Evolutionary conservation across 805 yeast species (phyloP).

Genomic region (Naumovozyma dairenensis): DNA sequence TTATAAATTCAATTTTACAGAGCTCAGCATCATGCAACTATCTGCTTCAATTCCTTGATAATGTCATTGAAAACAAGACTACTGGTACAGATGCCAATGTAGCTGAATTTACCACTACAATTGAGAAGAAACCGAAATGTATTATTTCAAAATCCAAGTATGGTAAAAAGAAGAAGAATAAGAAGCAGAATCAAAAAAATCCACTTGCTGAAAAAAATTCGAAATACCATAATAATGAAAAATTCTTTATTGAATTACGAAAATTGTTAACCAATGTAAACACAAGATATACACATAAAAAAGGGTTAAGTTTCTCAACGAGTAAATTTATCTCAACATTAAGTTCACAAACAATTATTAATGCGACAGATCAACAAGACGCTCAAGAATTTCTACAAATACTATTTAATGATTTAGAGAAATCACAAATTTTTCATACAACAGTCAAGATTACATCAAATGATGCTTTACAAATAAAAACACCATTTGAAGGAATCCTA

Average conservation of each 20-base stretch:
- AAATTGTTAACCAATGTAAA: too few species aligned
- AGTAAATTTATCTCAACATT: too few species aligned
- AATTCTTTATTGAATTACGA: too few species aligned
- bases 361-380: conserved; percentile 67
- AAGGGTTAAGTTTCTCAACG: too few species aligned
- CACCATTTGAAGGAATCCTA: conserved; percentile 83
- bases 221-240: too few species aligned
- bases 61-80: not conserved
- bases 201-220: not conserved
- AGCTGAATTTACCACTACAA: not conserved
- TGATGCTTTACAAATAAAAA: conserved; percentile 40
- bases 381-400: conserved; percentile 89
- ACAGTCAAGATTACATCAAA: too few species aligned
- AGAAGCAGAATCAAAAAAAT: not conserved
- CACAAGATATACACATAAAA: too few species aligned
- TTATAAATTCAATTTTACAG: not conserved
- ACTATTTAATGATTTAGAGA: too few species aligned
- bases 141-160: not conserved
- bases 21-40: not conserved
- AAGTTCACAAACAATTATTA: too few species aligned
- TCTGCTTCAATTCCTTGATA: not conserved
- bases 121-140: not conserved
- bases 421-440: too few species aligned
- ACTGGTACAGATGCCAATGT: not conserved
- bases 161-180: not conserved